Evolutionary conservation across 768 basidiomycete genomes (phyloP).

Genomic region (Lentinula raphanica): DNA sequence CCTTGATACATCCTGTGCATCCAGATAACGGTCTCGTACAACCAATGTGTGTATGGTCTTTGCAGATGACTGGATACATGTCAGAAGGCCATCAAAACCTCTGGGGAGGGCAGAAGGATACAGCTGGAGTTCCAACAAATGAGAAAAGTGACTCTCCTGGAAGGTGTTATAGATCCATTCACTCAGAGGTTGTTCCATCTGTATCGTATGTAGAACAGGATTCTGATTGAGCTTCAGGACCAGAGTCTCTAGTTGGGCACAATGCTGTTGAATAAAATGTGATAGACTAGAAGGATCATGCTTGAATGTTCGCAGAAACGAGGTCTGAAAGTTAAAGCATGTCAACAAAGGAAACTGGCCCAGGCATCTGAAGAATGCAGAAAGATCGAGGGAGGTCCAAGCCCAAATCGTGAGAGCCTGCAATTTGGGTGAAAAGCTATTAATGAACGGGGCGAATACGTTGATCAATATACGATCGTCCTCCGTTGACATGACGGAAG

Average conservation of each 20-base stretch:
- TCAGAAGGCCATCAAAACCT: constrained; percentile 30
- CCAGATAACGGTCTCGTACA: constrained; percentile 37
- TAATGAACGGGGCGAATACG: constrained; percentile 36
- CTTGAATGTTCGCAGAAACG: constrained; percentile 34
- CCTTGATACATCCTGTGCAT: constrained; percentile 23
- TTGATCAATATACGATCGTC: constrained; percentile 21
- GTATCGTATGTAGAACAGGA: not conserved
- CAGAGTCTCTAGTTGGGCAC: constrained; percentile 27
- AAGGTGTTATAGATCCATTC: constrained; percentile 29
- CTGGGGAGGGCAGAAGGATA: constrained; percentile 32
- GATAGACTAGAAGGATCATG: constrained; percentile 31
- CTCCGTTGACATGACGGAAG: constrained; percentile 11
- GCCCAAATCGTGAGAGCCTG: constrained; percentile 32
- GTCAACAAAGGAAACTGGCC: constrained; percentile 27
- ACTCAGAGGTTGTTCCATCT: constrained; percentile 25
- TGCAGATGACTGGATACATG: constrained; percentile 26
- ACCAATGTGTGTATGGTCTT: constrained; percentile 27
- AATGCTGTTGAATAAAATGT: constrained; percentile 23
- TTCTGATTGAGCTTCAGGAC: constrained; percentile 36
- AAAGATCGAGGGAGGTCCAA: constrained; percentile 36
- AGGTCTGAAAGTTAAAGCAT: constrained; percentile 29
- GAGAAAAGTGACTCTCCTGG: constrained; percentile 18
- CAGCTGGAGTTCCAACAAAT: constrained; percentile 26
- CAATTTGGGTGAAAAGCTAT: constrained; percentile 28
- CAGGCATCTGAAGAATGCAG: constrained; percentile 31